These are phyloP conservation scores for Hymenoscyphus infarciens DNA, from an alignment of 2,329 filamentous ascomycete species.

Conservation along the genomic window DNA sequence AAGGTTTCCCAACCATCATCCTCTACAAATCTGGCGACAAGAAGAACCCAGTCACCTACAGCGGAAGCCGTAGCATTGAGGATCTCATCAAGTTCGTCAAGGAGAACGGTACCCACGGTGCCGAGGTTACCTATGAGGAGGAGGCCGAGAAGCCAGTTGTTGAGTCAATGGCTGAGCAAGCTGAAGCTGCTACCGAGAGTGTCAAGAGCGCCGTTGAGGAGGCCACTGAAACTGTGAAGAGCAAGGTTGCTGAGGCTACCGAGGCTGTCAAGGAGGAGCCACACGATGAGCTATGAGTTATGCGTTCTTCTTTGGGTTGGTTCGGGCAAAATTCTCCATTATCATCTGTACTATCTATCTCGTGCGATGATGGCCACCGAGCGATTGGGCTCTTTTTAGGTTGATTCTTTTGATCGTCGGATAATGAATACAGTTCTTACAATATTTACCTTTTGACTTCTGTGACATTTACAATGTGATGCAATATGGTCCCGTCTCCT, in stretches of 20 bases:
- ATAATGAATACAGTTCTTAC: constrained; percentile 15
- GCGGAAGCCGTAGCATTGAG: constrained; percentile 81
- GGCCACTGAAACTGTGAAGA: constrained; percentile 46
- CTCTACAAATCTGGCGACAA: constrained; percentile 90
- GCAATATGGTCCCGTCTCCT: background rate
- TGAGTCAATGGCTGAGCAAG: constrained; percentile 40
- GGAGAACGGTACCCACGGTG: constrained; percentile 90
- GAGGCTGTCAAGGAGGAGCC: constrained; percentile 49
- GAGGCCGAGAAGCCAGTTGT: constrained; percentile 42
- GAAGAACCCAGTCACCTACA: constrained; percentile 79
- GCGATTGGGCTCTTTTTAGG: constrained; percentile 13
- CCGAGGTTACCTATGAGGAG: constrained; percentile 59
- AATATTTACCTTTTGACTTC: background rate
- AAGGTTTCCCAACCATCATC: constrained; percentile 99
- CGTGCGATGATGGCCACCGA: constrained; percentile 12
- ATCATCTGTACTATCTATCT: constrained; percentile 28
- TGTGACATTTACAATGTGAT: background rate
- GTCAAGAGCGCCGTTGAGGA: constrained; percentile 42
- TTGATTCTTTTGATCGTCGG: constrained; percentile 13
- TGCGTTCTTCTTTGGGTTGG: background rate
- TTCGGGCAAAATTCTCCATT: constrained; percentile 16
- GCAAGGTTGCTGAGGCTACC: constrained; percentile 45
- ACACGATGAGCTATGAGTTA: background rate
- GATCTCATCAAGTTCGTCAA: constrained; percentile 89
- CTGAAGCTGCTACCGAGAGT: constrained; percentile 38